phyloP scores from a whole-genome alignment of 345 rosid species.

The Aquilaria sinensis region DNA sequence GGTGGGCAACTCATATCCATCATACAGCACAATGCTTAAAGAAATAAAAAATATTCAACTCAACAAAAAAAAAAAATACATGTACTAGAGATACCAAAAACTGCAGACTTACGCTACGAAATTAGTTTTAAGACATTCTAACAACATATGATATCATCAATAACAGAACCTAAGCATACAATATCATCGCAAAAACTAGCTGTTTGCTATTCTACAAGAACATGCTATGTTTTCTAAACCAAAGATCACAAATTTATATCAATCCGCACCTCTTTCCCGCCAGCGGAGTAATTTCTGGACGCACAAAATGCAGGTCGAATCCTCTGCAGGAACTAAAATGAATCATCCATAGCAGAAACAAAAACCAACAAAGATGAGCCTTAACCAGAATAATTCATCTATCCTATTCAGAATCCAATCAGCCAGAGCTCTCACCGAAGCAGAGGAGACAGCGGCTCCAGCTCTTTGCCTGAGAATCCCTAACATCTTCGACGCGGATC shows the following conservation, averaged over 20 bases:
- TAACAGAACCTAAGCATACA: background rate
- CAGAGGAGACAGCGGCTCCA: conserved; percentile 17
- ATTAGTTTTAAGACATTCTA: background rate
- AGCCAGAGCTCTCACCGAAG: background rate
- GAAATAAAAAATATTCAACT: background rate
- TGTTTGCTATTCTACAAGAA: background rate
- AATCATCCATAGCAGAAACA: background rate
- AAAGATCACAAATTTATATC: background rate
- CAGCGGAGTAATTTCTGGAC: conserved; percentile 49
- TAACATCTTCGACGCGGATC: conserved; percentile 29
- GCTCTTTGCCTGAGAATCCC: conserved; percentile 41
- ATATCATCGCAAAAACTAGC: background rate
- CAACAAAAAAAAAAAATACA: background rate
- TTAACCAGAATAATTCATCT: background rate
- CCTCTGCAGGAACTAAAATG: conserved; percentile 27
- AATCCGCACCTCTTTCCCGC: conserved; percentile 40
- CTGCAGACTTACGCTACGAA: no score
- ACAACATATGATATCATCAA: background rate
- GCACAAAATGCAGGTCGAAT: conserved; percentile 31
- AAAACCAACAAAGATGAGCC: background rate
- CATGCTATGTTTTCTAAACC: background rate
- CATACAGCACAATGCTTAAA: background rate
- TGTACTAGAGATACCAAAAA: background rate
- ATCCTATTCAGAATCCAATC: background rate
- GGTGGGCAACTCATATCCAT: background rate